Percentiles rank a stretch among this genome's conserved stretches.
These are phyloP conservation scores for Lepidium campestre DNA, from an alignment of 441 rosid genomes.

Conservation along the genomic window DNA sequence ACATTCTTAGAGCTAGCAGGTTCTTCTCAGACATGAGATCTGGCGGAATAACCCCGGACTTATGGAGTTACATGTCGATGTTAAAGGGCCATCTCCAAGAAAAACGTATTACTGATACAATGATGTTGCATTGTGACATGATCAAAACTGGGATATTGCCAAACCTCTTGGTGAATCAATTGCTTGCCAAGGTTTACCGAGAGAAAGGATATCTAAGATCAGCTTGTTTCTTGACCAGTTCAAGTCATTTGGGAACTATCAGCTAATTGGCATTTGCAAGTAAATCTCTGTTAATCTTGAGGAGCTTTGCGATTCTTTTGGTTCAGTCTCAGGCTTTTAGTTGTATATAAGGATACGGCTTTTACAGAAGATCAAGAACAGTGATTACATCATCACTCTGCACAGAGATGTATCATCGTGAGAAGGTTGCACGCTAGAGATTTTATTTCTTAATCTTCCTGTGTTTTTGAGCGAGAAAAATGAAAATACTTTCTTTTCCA, in stretches of 20 bases:
- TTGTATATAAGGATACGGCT: neutral
- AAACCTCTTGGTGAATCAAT: conserved; percentile 27
- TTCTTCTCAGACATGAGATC: conserved; percentile 52
- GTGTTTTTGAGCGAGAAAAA: neutral
- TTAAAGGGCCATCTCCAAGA: conserved; percentile 29
- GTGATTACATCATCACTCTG: neutral
- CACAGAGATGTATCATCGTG: neutral
- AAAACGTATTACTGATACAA: conserved; percentile 39
- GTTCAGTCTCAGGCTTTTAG: neutral
- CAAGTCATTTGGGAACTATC: neutral
- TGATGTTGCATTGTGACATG: conserved; percentile 66
- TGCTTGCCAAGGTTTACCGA: conserved; percentile 37
- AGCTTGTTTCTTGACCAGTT: conserved; percentile 22
- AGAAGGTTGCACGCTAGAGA: neutral
- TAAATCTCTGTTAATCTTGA: neutral
- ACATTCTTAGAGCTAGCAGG: conserved; percentile 46
- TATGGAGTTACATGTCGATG: conserved; percentile 20
- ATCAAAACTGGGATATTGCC: conserved; percentile 61
- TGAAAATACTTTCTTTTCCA: neutral
- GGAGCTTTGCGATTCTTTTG: neutral
- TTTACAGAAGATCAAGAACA: neutral
- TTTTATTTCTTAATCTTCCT: neutral
- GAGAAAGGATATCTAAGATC: conserved; percentile 39
- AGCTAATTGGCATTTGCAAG: conserved; percentile 1
- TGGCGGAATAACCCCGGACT: conserved; percentile 40